Evolutionary conservation across 441 rosid genomes (phyloP), one percentile per base, ranked within the genome.

Genomic region (Pelargonium fulgidum): DNA sequence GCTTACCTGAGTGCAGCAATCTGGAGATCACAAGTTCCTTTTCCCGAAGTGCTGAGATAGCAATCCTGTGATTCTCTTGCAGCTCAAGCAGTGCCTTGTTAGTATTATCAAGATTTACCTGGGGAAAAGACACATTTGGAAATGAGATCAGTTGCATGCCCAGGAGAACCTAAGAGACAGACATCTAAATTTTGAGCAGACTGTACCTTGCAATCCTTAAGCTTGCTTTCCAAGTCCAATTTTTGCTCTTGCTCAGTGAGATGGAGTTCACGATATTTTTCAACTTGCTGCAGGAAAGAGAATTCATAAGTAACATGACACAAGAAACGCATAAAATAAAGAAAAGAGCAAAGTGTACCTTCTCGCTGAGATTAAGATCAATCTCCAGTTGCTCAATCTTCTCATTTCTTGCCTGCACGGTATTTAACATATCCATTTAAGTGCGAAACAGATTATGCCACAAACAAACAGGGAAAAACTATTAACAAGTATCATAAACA

Each of bases 371-470:
- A 70, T 63, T 78, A 64, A 91, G 81, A 68, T 86, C 85, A 75
- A 78, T 88, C 80, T 87, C 94, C 73, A 89, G 70, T 80, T 86
- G 91, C 73, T 93, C 97, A 69, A 91, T 85, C 80, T 79, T 91
- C 84, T 85, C 90, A 52, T 64, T 82, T 77, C 87, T 85, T 62
- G 78, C 88, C 97, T 93, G 82, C 64, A 79, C 58, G 64, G 59
- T 62, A 22, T 56, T 61, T 13, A 44, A 54, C 10, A 3, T 47
- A 16, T 26, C 50, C 22, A 69, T 62, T 24, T 42, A 42, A 70
- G 69, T 41, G 17, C 68, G 39, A 36, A 74, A 26, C 56, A 78
- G 71, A 62, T 62, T 13, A 67, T 11, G 42, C 44, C 44, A 14
- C 54, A 48, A 1, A 48, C 4, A 4, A 33, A 33, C 39, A 0